A percentile compares a stretch with the other conserved stretches of the same genome.
Evolutionary conservation across 2,329 filamentous ascomycete species (phyloP).

Genomic region (Sphaceloma murrayae): DNA sequence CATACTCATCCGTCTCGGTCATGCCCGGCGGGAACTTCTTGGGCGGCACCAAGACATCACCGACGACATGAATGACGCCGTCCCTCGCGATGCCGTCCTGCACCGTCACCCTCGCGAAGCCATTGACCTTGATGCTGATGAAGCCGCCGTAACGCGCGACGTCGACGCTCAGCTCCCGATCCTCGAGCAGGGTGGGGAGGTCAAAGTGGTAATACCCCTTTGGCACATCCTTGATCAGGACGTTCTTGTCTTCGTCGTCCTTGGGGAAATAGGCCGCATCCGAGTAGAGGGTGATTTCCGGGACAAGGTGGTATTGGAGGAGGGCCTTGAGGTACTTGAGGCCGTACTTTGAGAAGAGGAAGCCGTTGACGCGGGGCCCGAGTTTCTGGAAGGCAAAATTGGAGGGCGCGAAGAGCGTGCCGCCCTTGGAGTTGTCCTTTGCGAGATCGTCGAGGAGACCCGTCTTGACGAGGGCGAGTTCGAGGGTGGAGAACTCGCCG

Average conservation of each 20-base stretch:
- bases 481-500: constrained; percentile 65
- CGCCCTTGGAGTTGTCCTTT: constrained; percentile 48
- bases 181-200: constrained; percentile 61
- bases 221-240: constrained; percentile 23
- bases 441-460: constrained; percentile 54
- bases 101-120: constrained; percentile 54
- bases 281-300: constrained; percentile 68
- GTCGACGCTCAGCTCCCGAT: constrained; percentile 60
- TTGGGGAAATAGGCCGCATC: constrained; percentile 61
- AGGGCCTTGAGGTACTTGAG: constrained; percentile 67
- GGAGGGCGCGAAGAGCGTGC: constrained; percentile 70
- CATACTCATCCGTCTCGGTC: constrained; percentile 26
- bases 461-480: constrained; percentile 65
- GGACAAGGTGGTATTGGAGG: constrained; percentile 67
- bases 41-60: constrained; percentile 66
- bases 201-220: constrained; percentile 55
- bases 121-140: constrained; percentile 66
- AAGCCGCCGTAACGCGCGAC: constrained; percentile 59
- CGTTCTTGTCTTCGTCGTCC: constrained; percentile 19
- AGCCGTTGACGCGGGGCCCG: constrained; percentile 64
- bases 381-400: constrained; percentile 74
- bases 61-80: constrained; percentile 72
- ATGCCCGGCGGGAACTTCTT: constrained; percentile 36
- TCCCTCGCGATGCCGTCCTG: constrained; percentile 65
- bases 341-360: constrained; percentile 71